Evolutionary conservation across 257 asterid genomes (phyloP).

Genomic region (Eucommia ulmoides): DNA sequence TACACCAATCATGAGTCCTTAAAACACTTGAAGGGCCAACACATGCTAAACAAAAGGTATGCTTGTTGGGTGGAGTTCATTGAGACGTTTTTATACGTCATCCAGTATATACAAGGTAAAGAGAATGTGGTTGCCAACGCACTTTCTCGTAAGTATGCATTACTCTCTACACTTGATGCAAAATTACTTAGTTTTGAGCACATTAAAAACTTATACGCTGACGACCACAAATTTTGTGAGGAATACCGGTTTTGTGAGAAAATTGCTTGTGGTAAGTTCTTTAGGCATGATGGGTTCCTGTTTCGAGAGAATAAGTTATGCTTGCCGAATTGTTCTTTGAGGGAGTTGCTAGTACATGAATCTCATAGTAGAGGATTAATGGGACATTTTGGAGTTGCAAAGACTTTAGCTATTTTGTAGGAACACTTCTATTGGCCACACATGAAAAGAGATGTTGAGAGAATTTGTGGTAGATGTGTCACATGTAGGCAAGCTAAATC

Average conservation of each 20-base stretch:
- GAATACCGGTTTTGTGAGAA: neutral
- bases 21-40: neutral
- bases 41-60: neutral
- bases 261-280: neutral
- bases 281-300: neutral
- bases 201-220: neutral
- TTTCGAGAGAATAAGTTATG: neutral
- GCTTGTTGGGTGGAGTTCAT: slow-evolving; percentile 1
- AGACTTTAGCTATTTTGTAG: neutral
- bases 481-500: neutral
- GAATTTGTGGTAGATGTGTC: neutral
- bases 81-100: neutral
- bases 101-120: neutral
- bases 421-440: neutral
- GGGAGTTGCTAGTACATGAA: neutral
- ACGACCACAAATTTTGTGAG: neutral
- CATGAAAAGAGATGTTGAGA: neutral
- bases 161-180: neutral
- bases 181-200: neutral
- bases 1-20: neutral
- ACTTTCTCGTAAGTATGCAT: neutral
- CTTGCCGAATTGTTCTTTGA: neutral
- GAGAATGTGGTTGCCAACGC: neutral
- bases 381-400: neutral
- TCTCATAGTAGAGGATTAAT: neutral